Conservation (phyloP, 2,329 filamentous ascomycete species). For the Ceratocystis huliohia region DNA sequence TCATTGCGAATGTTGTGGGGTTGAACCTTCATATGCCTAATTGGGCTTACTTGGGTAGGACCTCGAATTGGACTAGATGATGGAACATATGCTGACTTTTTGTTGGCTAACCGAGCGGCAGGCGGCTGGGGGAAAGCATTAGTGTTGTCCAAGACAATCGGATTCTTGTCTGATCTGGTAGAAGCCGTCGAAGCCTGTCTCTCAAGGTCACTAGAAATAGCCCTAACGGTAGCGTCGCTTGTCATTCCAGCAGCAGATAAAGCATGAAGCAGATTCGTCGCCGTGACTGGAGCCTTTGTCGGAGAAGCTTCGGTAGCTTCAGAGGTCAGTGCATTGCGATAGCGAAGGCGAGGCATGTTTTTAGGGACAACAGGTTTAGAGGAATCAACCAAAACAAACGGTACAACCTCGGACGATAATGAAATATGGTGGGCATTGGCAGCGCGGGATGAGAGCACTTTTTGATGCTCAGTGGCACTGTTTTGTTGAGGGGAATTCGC, state of each 20-base stretch:
- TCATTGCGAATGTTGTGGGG: slow-evolving; percentile 11
- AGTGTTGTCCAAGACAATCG: slow-evolving; percentile 13
- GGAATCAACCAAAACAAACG: slow-evolving; percentile 17
- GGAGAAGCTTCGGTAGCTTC: background rate
- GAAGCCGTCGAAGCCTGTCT: slow-evolving; percentile 12
- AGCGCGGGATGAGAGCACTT: background rate
- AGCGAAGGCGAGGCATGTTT: slow-evolving; percentile 19
- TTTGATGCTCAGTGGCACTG: background rate
- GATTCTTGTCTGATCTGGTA: slow-evolving; percentile 9
- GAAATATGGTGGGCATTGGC: slow-evolving; percentile 43
- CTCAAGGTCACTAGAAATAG: background rate
- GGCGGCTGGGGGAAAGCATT: slow-evolving; percentile 16
- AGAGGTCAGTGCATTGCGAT: slow-evolving; percentile 8
- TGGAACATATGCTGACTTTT: background rate
- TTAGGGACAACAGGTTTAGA: slow-evolving; percentile 14
- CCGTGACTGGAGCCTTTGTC: background rate
- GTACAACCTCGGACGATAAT: slow-evolving; percentile 22
- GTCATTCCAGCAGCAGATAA: background rate
- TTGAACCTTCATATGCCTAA: background rate
- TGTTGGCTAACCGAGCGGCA: background rate
- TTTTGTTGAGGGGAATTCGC: background rate
- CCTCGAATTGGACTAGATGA: background rate
- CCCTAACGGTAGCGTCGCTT: background rate
- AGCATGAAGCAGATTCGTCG: background rate
- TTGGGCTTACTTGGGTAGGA: background rate